A percentile compares a stretch with the other conserved stretches of the same genome.
phyloP scores from a whole-genome alignment of 148 eudicot species.

The Chenopodium quinoa region DNA sequence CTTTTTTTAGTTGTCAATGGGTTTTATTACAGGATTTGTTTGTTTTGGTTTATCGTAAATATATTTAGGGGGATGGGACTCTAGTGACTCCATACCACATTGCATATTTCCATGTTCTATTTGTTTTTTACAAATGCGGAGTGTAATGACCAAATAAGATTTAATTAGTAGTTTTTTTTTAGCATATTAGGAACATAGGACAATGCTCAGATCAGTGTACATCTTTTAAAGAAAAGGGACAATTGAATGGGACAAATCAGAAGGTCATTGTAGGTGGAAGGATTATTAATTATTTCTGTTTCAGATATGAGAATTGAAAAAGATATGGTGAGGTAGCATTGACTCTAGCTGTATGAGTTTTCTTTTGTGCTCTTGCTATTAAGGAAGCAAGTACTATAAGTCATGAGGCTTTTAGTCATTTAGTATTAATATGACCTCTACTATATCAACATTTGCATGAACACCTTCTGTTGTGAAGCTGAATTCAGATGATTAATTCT shows the following conservation, averaged over 20 bases:
- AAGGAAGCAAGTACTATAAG: too few relatives aligned
- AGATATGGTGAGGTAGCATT: background rate
- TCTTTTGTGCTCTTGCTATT: background rate
- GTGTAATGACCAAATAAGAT: too few relatives aligned
- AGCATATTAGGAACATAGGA: background rate
- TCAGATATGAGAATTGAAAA: too few relatives aligned
- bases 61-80: background rate
- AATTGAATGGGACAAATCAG: too few relatives aligned
- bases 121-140: background rate
- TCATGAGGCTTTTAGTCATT: too few relatives aligned
- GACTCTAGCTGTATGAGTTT: background rate
- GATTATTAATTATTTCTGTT: too few relatives aligned
- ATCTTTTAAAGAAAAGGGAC: background rate
- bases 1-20: background rate
- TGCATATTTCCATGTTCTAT: background rate
- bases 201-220: background rate
- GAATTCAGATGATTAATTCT: too few relatives aligned
- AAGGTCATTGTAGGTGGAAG: background rate
- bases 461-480: too few relatives aligned
- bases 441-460: too few relatives aligned
- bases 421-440: too few relatives aligned
- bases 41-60: background rate
- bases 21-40: too few relatives aligned
- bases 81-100: background rate
- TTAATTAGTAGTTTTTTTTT: too few relatives aligned